Conservation (phyloP, 225 moss, liverwort and hornwort genomes). For the Straminergon stramineum region DNA sequence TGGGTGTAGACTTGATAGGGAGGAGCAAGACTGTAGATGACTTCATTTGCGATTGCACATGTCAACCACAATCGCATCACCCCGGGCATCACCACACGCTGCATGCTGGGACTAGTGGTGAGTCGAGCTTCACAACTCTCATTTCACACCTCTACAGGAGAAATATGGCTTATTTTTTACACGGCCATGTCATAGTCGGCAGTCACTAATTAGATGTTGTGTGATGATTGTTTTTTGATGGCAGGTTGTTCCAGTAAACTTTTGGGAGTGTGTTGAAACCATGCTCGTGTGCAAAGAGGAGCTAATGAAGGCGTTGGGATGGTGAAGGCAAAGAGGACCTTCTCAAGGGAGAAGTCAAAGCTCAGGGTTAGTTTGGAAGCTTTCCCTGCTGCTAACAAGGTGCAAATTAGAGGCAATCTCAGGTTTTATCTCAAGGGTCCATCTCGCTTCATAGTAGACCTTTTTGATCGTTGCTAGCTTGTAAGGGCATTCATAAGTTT, state of each 20-base stretch:
- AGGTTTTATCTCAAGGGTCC: not conserved
- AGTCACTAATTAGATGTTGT: not conserved
- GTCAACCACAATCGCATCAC: not conserved
- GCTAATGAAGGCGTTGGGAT: not conserved
- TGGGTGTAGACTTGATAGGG: not conserved
- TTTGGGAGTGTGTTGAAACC: not conserved
- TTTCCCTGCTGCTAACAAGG: not conserved
- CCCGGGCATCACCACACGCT: no score
- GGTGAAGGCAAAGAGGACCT: not conserved
- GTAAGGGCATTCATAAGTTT: not conserved
- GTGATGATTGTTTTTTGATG: not conserved
- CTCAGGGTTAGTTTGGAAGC: not conserved
- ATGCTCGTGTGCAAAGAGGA: not conserved
- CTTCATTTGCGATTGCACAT: not conserved
- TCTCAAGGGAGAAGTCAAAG: no score
- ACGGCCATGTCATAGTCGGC: no score
- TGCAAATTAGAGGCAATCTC: not conserved
- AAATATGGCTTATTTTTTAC: no score
- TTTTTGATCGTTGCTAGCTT: not conserved
- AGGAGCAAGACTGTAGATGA: not conserved
- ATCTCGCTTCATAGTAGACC: not conserved
- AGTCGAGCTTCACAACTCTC: no score
- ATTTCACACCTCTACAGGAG: no score
- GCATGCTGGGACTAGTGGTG: no score
- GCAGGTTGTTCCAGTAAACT: not conserved